Percentiles rank a stretch among this genome's conserved stretches.
These are phyloP conservation scores for Suillus brevipes DNA, from an alignment of 768 basidiomycete genomes.

Conservation along the genomic window DNA sequence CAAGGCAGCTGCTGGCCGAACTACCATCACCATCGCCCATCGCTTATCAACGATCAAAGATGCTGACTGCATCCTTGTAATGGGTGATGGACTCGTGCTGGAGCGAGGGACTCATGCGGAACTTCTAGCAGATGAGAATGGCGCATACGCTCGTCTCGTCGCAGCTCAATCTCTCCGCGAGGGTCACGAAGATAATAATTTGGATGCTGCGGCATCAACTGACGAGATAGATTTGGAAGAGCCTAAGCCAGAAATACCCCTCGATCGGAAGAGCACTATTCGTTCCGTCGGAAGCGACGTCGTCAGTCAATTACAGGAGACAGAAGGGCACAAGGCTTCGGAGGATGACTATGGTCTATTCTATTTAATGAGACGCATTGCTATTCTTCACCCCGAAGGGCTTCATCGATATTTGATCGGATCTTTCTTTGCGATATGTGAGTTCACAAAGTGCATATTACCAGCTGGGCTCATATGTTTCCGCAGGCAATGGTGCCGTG, in stretches of 20 bases:
- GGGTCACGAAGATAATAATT: constrained; percentile 20
- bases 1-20: constrained; percentile 44
- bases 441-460: constrained; percentile 4
- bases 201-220: constrained; percentile 11
- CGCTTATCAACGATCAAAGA: constrained; percentile 45
- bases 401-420: constrained; percentile 41
- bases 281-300: constrained; percentile 16
- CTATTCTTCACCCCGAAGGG: constrained; percentile 37
- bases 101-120: constrained; percentile 45
- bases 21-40: constrained; percentile 36
- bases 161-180: constrained; percentile 42
- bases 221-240: constrained; percentile 20
- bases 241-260: constrained; percentile 31
- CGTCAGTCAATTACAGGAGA: constrained; percentile 1
- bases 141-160: constrained; percentile 45
- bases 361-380: constrained; percentile 40
- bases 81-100: constrained; percentile 43
- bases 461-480: background rate
- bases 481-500: constrained; percentile 22
- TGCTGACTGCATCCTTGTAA: constrained; percentile 44
- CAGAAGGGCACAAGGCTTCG: too few species aligned
- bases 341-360: constrained; percentile 25
- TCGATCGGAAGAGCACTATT: constrained; percentile 27
- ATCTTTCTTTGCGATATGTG: constrained; percentile 30
- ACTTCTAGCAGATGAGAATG: constrained; percentile 36